Base-by-base conservation (phyloP, 345 rosid genomes). In the Nasturtium officinale region DNA sequence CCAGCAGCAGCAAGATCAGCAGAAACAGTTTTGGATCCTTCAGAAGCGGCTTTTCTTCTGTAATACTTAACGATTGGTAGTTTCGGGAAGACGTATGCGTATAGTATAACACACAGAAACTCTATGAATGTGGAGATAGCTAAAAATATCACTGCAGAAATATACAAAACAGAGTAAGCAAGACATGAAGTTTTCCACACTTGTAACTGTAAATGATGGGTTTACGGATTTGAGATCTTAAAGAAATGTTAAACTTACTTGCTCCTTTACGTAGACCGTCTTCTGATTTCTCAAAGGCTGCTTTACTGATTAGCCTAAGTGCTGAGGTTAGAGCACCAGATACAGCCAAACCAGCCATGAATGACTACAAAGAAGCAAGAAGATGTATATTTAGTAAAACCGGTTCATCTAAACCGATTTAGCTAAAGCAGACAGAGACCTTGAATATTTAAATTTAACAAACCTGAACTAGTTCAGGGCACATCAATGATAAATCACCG, bases 1-100 rank as follows among this genome's bases (percentile, higher is more conserved):
- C 98, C 99, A 62, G 88, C 98, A 38, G 98, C 97, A 18, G 87
- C 96, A 74, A 95, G 98, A 74, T 91, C 98, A 51, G 93, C 89
- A 55, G 83, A 63, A 67, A 91, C 98, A 29, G 94, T 91, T 72
- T 80, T 91, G 2, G 97, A 86, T 75, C 99, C 99, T 86, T 95
- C 96, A 1, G 79, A 81, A 13, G 96, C 89, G 0, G 97, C 97
- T 82, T 90, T 95, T 0, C 88, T n/a, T 23, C 93, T 86, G 72
- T 86, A 95, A 78, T 95, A 85, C 72, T 88, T 91, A 63, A 91
- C 93, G 2, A 91, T 80, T 1, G 98, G 90, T 13, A 91, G 79
- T 55, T 90, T 91, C 0, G 93, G 96, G 63, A 95, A 88, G 73
- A 77, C 69, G 54, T 54, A 80, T 0, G 96, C 83, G 53, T 91